Base-by-base conservation (phyloP, 768 basidiomycete genomes). In the Lentinula lateritia region DNA sequence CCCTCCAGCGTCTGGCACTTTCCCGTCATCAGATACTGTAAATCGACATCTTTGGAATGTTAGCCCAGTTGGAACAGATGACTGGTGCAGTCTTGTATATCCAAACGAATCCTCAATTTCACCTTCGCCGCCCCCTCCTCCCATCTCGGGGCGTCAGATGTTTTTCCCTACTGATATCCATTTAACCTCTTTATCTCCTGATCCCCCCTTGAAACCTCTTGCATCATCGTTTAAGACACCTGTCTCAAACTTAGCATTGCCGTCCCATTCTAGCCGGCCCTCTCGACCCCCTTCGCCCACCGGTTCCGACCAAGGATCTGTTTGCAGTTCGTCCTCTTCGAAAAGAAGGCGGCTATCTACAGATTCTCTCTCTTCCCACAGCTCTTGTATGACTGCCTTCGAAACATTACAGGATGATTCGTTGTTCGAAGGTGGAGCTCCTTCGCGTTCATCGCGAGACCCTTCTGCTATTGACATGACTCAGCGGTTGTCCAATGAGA, bases 101-200 rank as follows among this genome's bases (percentile, higher is more conserved):
- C 45, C 58, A 20, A 15, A 4, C 16, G 48, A 28, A 35, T 48
- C 45, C n/a, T 48, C 58, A 2, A 4, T 18, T 23, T 59, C 58
- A 18, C 58, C 58, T 34, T 59, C 58, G n/a, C 58, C 58, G 9
- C 45, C 58, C 3, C 46, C 58, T 34, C 58, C 58, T 18, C 58
- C 45, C 3, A 59, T 59, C 16, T 59, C 58, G 7, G 58, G 58
- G 13, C 28, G 46, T 6, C 43, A 59, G 35, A 23, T 39, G 5
- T 59, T 48, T 9, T 20, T 35, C 28, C 12, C 38, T 28, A 18
- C 46, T 16, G 28, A 3, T 28, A 15, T 32, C 46, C 20, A 34
- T 20, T 28, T n/a, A 15, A 12, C 13, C 13, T 57, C 55, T 45
- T 28, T n/a, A 16, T 46, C 42, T 39, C 34, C 52, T 32, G 28